These are phyloP conservation scores for Crithidia acanthocephali DNA, from an alignment of 208 protist species.

Conservation along the genomic window DNA sequence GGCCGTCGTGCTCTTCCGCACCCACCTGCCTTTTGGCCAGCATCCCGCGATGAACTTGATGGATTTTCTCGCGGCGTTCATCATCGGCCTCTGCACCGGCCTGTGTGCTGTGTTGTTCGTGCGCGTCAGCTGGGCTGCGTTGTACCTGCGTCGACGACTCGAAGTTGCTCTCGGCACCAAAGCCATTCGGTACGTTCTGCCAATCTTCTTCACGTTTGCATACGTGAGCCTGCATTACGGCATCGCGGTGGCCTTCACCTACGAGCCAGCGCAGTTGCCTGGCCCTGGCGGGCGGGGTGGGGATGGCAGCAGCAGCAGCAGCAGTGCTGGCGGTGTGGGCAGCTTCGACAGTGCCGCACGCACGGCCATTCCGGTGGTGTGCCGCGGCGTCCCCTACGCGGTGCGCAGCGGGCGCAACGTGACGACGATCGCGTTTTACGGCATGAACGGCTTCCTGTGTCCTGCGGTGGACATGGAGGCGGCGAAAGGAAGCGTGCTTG, in stretches of 20 bases:
- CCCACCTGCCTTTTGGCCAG: conserved; percentile 45
- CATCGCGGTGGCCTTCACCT: conserved; percentile 34
- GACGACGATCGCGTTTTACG: conserved; percentile 55
- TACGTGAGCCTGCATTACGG: conserved; percentile 51
- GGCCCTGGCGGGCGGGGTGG: not conserved
- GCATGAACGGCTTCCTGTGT: conserved; percentile 58
- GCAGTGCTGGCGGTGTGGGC: not conserved
- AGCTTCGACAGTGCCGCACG: not conserved
- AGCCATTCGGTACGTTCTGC: conserved; percentile 40
- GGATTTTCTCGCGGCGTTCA: conserved; percentile 44
- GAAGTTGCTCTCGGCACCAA: conserved; percentile 44
- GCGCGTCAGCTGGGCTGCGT: conserved; percentile 43
- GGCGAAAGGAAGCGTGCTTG: too few relatives aligned
- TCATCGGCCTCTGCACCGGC: conserved; percentile 47
- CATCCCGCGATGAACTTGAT: conserved; percentile 53
- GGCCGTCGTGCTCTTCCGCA: conserved; percentile 40
- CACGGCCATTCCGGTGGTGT: conserved; percentile 22
- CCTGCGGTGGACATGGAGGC: conserved; percentile 2
- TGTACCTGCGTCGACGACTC: conserved; percentile 43
- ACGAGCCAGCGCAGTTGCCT: not conserved
- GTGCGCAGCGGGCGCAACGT: conserved; percentile 44
- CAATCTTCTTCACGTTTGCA: conserved; percentile 46
- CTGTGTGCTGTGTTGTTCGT: conserved; percentile 43
- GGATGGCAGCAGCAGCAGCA: not conserved
- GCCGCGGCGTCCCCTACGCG: conserved; percentile 36